These are phyloP conservation scores for Amanita thiersii DNA, from an alignment of 768 basidiomycete species.

Conservation along the genomic window DNA sequence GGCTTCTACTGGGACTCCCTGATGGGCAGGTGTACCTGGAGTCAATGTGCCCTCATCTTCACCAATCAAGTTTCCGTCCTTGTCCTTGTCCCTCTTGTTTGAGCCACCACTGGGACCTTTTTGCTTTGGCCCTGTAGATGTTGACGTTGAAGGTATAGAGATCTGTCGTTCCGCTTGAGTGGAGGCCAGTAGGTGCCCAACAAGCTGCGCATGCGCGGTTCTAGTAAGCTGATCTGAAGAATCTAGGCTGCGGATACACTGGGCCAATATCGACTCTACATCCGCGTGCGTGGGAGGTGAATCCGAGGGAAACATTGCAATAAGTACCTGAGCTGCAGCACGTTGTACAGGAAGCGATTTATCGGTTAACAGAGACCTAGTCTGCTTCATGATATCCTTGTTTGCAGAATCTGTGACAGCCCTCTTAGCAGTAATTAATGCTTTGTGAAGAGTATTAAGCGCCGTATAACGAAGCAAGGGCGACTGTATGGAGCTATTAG, in stretches of 20 bases:
- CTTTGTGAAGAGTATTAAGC: conserved; percentile 67
- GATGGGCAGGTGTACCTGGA: conserved; percentile 25
- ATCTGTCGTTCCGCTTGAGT: conserved; percentile 66
- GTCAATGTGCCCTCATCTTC: conserved; percentile 31
- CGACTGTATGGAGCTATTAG: conserved; percentile 35
- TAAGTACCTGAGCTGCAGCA: conserved; percentile 64
- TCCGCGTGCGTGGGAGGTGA: conserved; percentile 33
- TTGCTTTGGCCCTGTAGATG: conserved; percentile 31
- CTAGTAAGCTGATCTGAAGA: conserved; percentile 75
- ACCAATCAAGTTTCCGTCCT: conserved; percentile 49
- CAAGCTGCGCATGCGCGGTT: conserved; percentile 69
- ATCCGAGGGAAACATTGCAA: background rate
- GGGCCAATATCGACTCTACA: conserved; percentile 63
- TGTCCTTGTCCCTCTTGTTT: conserved; percentile 49
- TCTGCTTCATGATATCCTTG: conserved; percentile 82
- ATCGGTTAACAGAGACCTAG: conserved; percentile 67
- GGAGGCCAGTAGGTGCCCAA: conserved; percentile 75
- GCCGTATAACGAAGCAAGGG: conserved; percentile 81
- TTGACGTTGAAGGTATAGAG: conserved; percentile 17
- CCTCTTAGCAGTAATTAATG: conserved; percentile 71
- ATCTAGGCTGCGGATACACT: conserved; percentile 74
- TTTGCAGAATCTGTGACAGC: conserved; percentile 71
- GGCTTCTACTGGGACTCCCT: conserved; percentile 36
- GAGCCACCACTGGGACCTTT: conserved; percentile 25
- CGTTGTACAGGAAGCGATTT: conserved; percentile 83